Evolutionary conservation across 176 grass and related monocot genomes (phyloP), one percentile per base, ranked within the genome.

Genomic region (Avena sativa): DNA sequence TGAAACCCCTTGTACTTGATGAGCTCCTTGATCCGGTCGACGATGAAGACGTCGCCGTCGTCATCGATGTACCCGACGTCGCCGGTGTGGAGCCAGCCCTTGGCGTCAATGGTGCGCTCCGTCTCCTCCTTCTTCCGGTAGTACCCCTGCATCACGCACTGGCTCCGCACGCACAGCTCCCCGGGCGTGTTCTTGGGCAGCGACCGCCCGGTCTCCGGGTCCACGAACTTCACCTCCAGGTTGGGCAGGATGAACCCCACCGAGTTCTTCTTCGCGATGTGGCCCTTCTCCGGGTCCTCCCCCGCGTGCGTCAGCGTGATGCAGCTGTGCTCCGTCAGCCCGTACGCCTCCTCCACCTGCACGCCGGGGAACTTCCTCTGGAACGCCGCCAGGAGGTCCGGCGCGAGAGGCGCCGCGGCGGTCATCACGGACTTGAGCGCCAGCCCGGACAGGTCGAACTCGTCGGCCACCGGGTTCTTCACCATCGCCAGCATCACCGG

Each of bases 1-100:
- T 98, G 95, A 70, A 98, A 95, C 0, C 93, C 93, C 90, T 98
- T 98, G 91, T 95, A 95, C 86, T 98, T 98, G 83, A 98, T 98
- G 8, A 98, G 88, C 68, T 98, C 95, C 88, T 98, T 98, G 79
- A 98, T 93, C 32, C 91, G 48, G 72, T 98, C 91, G 14, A 95
- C 82, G 62, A 95, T 95, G 84, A 98, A 98, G 12, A 98, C 84
- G 62, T 98, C 93, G 6, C 93, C 96, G 36, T 98, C 96, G 40
- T 89, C 91, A 48, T 98, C 95, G 83, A 98, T 98, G 88, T 98
- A 98, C 0, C 95, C 95, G 4, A 98, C 74, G 60, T 98, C 95
- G 3, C 95, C 95, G 8, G 95, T 98, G 82, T 93, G 95, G 14
- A 98, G 93, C 93, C 95, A 98, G 0, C 95, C 95, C 1, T 85